Base-by-base conservation (phyloP, 345 rosid species). In the Ceriops tagal region DNA sequence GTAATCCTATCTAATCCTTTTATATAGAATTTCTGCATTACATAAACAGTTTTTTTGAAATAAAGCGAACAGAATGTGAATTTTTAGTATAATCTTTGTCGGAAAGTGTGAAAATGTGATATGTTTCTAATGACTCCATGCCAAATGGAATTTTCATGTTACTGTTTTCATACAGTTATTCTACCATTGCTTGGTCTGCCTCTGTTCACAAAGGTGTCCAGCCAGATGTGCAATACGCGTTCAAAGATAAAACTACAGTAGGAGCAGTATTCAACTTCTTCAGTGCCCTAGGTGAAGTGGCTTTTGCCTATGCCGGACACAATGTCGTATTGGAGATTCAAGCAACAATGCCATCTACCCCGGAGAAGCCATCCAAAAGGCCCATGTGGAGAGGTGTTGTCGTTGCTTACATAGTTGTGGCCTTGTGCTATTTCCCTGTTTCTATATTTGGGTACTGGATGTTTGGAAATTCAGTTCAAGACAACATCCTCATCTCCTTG, bases 301-400 rank as follows among this genome's bases (percentile, higher is more conserved):
- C 92, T 56, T 90, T 86, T 68, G 92, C 96, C 46, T 88, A 90
- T 55, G 92, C 96, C 0, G 96, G 96, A 5, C 96, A 90, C 73
- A 88, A 88, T 61, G 92, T 90, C 47, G 96, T 84, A 31, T 34
- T 90, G 74, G 92, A 90, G 72, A 90, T 90, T 77, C 92, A 90
- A 83, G 92, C 92, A 62, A 90, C 92, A 2, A 90, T 90, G 64
- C 96, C 91, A 0, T 90, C 96, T 27, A 83, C 92, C 15, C 91
- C 89, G 0, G 89, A 84, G 74, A 86, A 83, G 76, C 92, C 96
- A 10, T 90, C 96, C 11, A 90, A 87, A 72, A 74, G 79, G 24
- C 93, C 96, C 0, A 89, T 86, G 92, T 86, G 92, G 92, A 88
- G 51, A 77, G 96, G 92, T 16, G 91, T 88, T 39, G 8, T 90